These are phyloP conservation scores for Lactarius sp. DNA, from an alignment of 768 basidiomycete genomes.

Conservation along the genomic window DNA sequence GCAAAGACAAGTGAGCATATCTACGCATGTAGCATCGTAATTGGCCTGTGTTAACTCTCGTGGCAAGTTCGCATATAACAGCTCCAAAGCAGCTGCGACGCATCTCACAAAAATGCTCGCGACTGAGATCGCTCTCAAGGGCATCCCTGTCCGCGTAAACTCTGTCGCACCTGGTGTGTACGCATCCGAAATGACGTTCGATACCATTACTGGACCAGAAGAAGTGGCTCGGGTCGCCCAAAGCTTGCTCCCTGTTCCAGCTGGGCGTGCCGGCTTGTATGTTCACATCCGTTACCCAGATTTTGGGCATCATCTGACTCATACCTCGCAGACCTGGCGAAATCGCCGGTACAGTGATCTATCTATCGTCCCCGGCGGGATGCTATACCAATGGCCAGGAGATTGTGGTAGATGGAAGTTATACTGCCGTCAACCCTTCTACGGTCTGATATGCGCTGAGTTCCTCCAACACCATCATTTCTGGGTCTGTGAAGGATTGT, in stretches of 20 bases:
- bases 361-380: too few relatives aligned
- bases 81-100: too few relatives aligned
- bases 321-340: slow-evolving; percentile 51
- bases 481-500: not conserved
- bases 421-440: slow-evolving; percentile 66
- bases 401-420: slow-evolving; percentile 73
- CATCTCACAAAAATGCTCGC: too few relatives aligned
- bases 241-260: slow-evolving; percentile 57
- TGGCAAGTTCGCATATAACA: too few relatives aligned
- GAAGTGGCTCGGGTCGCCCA: slow-evolving; percentile 53
- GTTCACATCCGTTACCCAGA: slow-evolving; percentile 30
- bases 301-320: not conserved
- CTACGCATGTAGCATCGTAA: not conserved
- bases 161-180: too few relatives aligned
- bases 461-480: not conserved
- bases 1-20: slow-evolving; percentile 59
- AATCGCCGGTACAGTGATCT: slow-evolving; percentile 73
- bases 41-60: too few relatives aligned
- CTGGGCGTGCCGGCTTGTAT: slow-evolving; percentile 59
- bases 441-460: slow-evolving; percentile 30
- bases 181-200: too few relatives aligned
- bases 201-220: slow-evolving; percentile 44
- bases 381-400: slow-evolving; percentile 77
- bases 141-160: too few relatives aligned
- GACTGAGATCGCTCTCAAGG: too few relatives aligned